phyloP scores from a whole-genome alignment of 495 filamentous ascomycete species.

The Parmelia sp. region DNA sequence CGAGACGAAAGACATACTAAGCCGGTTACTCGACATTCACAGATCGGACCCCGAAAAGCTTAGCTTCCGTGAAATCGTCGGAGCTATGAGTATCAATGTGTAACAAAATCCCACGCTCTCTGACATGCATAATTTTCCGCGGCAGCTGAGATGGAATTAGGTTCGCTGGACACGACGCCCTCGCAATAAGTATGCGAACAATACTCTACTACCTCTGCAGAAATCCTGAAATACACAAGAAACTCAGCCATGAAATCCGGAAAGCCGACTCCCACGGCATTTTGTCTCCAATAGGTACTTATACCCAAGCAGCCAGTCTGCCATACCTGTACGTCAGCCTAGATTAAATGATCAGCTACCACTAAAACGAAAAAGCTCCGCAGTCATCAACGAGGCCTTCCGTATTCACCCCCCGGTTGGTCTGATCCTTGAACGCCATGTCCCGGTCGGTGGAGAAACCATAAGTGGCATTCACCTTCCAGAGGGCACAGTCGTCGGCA shows the following conservation, averaged over 20 bases:
- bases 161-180: slow-evolving; percentile 12
- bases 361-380: slow-evolving; percentile 30
- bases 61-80: slow-evolving; percentile 55
- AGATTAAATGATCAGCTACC: background rate
- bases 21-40: slow-evolving; percentile 41
- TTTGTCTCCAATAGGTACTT: slow-evolving; percentile 44
- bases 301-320: slow-evolving; percentile 49
- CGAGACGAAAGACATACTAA: slow-evolving; percentile 39
- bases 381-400: slow-evolving; percentile 60
- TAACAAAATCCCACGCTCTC: background rate
- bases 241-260: slow-evolving; percentile 44
- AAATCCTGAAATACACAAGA: slow-evolving; percentile 38
- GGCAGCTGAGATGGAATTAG: background rate
- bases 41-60: slow-evolving; percentile 55
- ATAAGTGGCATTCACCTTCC: slow-evolving; percentile 40
- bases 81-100: slow-evolving; percentile 25
- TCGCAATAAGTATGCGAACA: slow-evolving; percentile 52
- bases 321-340: slow-evolving; percentile 40
- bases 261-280: slow-evolving; percentile 38
- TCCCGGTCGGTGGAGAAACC: slow-evolving; percentile 29
- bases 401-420: slow-evolving; percentile 56
- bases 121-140: no score
- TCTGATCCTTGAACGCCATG: slow-evolving; percentile 47
- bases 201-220: slow-evolving; percentile 61
- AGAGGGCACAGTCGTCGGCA: slow-evolving; percentile 57